A percentile compares a stretch with the other conserved stretches of the same genome.
Evolutionary conservation across 768 basidiomycete genomes (phyloP).

Genomic region (Albatrellus ellisii): DNA sequence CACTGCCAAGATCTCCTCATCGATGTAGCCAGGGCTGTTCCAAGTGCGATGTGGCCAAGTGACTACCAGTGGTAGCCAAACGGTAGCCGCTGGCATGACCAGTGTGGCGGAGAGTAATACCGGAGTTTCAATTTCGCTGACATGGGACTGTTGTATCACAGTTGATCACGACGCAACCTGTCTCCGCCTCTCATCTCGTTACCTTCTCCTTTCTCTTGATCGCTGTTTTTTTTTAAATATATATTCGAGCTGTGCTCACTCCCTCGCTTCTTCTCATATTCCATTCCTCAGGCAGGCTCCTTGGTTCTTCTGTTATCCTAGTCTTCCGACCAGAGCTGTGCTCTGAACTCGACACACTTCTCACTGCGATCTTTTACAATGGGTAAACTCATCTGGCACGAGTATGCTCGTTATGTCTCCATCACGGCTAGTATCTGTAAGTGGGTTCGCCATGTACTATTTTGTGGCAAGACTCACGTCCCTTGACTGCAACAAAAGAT

Average conservation of each 20-base stretch:
- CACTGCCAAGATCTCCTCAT: too few species aligned
- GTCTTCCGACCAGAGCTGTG: background rate
- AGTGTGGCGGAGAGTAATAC: too few species aligned
- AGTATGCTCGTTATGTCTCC: slow-evolving; percentile 55
- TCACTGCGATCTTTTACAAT: slow-evolving; percentile 29
- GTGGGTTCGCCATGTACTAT: slow-evolving; percentile 20
- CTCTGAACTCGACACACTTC: background rate
- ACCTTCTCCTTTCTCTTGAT: too few species aligned
- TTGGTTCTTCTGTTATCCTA: slow-evolving; percentile 5
- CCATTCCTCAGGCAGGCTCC: slow-evolving; percentile 8
- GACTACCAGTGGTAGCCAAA: too few species aligned
- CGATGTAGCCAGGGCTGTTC: too few species aligned
- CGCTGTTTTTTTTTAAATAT: background rate
- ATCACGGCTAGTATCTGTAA: slow-evolving; percentile 62
- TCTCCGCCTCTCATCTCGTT: too few species aligned
- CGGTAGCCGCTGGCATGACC: too few species aligned
- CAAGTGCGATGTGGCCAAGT: too few species aligned
- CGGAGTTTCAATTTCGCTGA: too few species aligned
- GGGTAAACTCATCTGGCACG: slow-evolving; percentile 78
- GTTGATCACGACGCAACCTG: too few species aligned
- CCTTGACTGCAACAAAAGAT: slow-evolving; percentile 28
- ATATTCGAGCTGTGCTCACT: background rate
- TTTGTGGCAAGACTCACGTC: background rate
- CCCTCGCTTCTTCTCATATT: slow-evolving; percentile 4
- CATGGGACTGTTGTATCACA: too few species aligned